A percentile compares a stretch with the other conserved stretches of the same genome.
phyloP scores from a whole-genome alignment of 2,329 filamentous ascomycete genomes.

The Colletotrichum sp. region DNA sequence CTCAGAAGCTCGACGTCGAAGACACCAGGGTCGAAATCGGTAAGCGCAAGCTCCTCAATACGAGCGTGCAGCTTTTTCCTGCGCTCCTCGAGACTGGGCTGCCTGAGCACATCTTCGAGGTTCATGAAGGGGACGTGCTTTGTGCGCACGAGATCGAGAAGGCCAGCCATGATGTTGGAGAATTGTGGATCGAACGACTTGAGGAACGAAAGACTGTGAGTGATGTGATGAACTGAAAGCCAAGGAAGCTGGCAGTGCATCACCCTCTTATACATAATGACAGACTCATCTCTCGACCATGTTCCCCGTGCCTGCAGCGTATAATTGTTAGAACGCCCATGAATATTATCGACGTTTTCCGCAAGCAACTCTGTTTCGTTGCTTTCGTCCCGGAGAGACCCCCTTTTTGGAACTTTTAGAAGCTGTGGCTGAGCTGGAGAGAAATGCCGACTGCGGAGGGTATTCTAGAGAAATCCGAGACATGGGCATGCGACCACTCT shows the following conservation, averaged over 20 bases:
- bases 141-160: not conserved
- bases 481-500: not conserved
- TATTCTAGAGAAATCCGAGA: not conserved
- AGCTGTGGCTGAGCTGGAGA: not conserved
- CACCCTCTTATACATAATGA: not conserved
- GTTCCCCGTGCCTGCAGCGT: not conserved
- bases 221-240: not conserved
- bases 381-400: not conserved
- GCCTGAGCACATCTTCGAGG: slow-evolving; percentile 28
- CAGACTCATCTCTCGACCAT: not conserved
- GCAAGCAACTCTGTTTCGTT: not conserved
- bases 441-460: not conserved
- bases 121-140: not conserved
- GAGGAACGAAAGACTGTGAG: not conserved
- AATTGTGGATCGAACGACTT: not conserved
- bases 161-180: not conserved
- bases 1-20: slow-evolving; percentile 35
- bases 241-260: not conserved
- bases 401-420: not conserved
- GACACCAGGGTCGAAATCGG: slow-evolving; percentile 37
- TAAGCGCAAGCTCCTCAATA: slow-evolving; percentile 30
- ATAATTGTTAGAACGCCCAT: not conserved
- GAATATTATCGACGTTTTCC: not conserved
- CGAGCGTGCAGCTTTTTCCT: slow-evolving; percentile 26
- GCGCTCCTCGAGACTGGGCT: slow-evolving; percentile 28